Evolutionary conservation across 352 stramenopile genomes (phyloP).

Genomic region (Pythium apleroticum): DNA sequence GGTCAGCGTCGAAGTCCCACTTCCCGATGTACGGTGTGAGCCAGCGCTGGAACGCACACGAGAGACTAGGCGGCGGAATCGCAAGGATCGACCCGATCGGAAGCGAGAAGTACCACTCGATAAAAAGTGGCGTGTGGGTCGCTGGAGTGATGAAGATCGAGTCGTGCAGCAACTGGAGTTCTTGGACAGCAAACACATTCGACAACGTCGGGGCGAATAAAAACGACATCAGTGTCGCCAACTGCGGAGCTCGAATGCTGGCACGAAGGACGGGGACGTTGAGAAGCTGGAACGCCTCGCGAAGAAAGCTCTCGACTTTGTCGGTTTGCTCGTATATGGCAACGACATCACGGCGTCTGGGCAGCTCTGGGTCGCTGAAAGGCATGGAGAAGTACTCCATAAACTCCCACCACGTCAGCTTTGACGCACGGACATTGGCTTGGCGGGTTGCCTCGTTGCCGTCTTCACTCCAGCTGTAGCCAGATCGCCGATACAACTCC

Average conservation of each 20-base stretch:
- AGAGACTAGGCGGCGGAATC: slow-evolving; percentile 59
- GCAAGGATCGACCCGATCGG: slow-evolving; percentile 56
- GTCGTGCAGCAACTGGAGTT: slow-evolving; percentile 64
- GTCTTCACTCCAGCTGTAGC: slow-evolving; percentile 55
- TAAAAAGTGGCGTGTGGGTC: slow-evolving; percentile 53
- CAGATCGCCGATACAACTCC: slow-evolving; percentile 67
- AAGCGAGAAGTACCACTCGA: slow-evolving; percentile 85
- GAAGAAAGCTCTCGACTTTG: slow-evolving; percentile 60
- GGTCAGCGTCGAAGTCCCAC: slow-evolving; percentile 33
- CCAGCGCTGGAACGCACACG: slow-evolving; percentile 79
- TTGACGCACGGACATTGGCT: slow-evolving; percentile 38
- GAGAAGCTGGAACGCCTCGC: slow-evolving; percentile 42
- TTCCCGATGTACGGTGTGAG: slow-evolving; percentile 58
- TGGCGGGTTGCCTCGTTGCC: slow-evolving; percentile 36
- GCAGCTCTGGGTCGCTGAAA: slow-evolving; percentile 60
- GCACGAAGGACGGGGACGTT: slow-evolving; percentile 50
- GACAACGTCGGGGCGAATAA: slow-evolving; percentile 70
- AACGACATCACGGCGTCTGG: slow-evolving; percentile 58
- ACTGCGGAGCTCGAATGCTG: slow-evolving; percentile 22
- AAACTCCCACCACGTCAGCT: slow-evolving; percentile 70
- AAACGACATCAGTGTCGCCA: slow-evolving; percentile 56
- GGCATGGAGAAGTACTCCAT: slow-evolving; percentile 83
- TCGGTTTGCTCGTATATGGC: slow-evolving; percentile 60
- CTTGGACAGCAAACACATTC: slow-evolving; percentile 81
- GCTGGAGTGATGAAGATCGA: slow-evolving; percentile 52